Evolutionary conservation across 1,139 yeast genomes (phyloP).

Genomic region (Yamadazyma diospyri): DNA sequence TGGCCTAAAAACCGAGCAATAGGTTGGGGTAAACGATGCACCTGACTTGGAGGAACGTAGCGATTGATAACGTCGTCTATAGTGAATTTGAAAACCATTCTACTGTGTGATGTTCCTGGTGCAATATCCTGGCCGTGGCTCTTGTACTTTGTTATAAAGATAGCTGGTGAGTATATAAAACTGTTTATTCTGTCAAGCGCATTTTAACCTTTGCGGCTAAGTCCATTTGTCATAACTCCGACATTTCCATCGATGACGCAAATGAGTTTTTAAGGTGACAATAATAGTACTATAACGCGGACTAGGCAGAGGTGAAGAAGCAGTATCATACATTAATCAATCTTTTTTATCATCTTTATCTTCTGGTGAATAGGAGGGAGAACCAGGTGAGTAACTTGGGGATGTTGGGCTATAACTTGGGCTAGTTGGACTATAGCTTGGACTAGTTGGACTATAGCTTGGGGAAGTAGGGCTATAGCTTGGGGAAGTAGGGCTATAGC

Average conservation of each 20-base stretch:
- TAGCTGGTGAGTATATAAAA: too few species aligned
- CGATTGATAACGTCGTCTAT: conserved; percentile 31
- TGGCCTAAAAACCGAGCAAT: conserved; percentile 32
- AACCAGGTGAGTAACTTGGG: conserved; percentile 53
- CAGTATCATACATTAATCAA: conserved; percentile 3
- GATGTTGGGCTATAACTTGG: conserved; percentile 59
- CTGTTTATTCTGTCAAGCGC: too few species aligned
- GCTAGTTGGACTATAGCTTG: conserved; percentile 56
- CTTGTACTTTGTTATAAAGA: too few species aligned
- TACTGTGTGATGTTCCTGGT: too few species aligned
- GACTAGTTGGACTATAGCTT: conserved; percentile 48
- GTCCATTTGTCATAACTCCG: too few species aligned
- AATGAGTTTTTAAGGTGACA: too few species aligned
- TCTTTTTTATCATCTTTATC: conserved; percentile 7
- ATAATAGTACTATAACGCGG: too few species aligned
- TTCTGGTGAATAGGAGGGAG: conserved; percentile 22
- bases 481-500: conserved; percentile 67
- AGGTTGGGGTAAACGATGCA: conserved; percentile 25
- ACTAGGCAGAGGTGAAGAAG: neutral
- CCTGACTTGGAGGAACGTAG: conserved; percentile 28
- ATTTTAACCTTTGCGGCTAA: too few species aligned
- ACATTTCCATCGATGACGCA: too few species aligned
- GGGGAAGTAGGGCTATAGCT: conserved; percentile 70
- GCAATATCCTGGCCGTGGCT: too few species aligned
- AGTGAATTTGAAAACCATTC: conserved; percentile 41